Conservation (phyloP, 2,329 filamentous ascomycete genomes). For the Alternaria longipes region DNA sequence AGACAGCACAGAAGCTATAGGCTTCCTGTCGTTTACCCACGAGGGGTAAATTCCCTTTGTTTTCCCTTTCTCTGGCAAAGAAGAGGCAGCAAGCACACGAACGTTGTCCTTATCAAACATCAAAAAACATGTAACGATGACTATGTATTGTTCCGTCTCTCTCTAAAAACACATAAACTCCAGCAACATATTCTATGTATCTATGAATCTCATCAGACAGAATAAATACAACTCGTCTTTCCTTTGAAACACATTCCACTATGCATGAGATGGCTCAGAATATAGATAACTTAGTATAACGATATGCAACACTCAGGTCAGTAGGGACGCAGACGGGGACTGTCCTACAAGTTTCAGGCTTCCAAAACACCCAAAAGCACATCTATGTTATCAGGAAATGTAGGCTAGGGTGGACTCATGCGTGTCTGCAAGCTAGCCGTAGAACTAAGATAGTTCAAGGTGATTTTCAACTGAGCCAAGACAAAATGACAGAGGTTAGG, state of each 20-base stretch:
- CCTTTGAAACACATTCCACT: neutral
- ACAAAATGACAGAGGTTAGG: neutral
- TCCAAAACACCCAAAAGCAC: accelerated
- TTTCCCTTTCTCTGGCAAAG: too few relatives aligned
- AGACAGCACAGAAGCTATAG: too few relatives aligned
- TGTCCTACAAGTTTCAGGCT: accelerated
- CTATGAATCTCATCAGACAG: neutral
- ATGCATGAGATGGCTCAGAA: neutral
- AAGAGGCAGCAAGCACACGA: neutral
- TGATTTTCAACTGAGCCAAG: neutral
- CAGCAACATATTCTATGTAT: too few relatives aligned
- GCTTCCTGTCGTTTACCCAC: too few relatives aligned
- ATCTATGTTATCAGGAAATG: too few relatives aligned
- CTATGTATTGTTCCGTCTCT: too few relatives aligned
- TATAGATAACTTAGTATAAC: neutral
- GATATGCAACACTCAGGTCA: neutral
- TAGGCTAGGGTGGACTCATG: neutral
- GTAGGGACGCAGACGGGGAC: neutral
- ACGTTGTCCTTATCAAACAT: accelerated
- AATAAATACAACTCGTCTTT: neutral
- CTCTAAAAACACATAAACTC: too few relatives aligned
- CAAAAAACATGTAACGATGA: neutral
- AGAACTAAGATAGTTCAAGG: neutral
- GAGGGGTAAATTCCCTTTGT: too few relatives aligned
- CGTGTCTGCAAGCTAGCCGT: neutral